These are phyloP conservation scores for Oryza brachyantha DNA, from an alignment of 176 grass and related monocot genomes.

Conservation along the genomic window DNA sequence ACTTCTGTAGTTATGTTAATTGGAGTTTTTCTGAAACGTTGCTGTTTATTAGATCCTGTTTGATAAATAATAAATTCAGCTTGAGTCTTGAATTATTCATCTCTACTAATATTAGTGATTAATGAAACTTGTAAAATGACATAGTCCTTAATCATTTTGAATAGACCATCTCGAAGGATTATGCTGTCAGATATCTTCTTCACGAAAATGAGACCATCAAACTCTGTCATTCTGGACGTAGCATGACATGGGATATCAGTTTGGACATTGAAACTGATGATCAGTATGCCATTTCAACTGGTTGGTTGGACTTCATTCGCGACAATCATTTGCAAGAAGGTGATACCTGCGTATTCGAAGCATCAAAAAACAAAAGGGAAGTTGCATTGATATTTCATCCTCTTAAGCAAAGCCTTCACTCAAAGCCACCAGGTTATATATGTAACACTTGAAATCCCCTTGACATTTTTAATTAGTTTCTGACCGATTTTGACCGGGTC, in stretches of 20 bases:
- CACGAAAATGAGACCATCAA: neutral
- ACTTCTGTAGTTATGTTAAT: neutral
- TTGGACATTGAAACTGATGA: neutral
- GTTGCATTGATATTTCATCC: constrained; percentile 4
- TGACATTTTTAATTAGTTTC: neutral
- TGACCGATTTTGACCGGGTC: neutral
- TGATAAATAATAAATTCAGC: neutral
- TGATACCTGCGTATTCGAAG: constrained; percentile 34
- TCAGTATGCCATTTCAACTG: neutral
- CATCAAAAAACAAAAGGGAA: neutral
- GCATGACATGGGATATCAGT: constrained; percentile 10
- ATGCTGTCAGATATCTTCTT: constrained; percentile 13
- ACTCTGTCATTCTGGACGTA: neutral
- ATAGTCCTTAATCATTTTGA: neutral
- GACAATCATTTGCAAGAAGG: constrained; percentile 15
- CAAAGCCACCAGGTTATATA: neutral
- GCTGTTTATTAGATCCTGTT: neutral
- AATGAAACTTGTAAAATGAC: neutral
- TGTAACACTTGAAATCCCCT: neutral
- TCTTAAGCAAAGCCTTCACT: neutral
- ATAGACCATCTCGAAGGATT: constrained; percentile 19
- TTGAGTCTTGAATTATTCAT: neutral
- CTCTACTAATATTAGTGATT: neutral
- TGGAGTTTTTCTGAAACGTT: neutral
- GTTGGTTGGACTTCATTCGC: neutral